These are phyloP conservation scores for Macrolepiota albuminosa DNA, from an alignment of 768 basidiomycete genomes.

Conservation along the genomic window DNA sequence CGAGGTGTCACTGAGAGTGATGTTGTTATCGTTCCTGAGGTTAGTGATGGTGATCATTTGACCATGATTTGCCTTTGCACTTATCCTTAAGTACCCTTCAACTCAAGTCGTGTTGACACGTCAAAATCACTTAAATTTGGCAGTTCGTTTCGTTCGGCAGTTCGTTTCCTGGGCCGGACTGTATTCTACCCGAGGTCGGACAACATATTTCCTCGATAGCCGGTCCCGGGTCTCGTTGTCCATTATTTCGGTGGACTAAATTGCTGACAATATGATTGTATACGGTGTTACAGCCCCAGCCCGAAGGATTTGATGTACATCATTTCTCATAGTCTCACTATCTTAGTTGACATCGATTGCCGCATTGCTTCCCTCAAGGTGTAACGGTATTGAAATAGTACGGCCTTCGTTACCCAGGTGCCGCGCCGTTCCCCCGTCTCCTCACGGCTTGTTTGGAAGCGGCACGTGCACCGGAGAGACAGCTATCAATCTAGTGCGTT, in stretches of 20 bases:
- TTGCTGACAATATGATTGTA: not conserved
- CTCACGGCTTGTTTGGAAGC: conserved; percentile 12
- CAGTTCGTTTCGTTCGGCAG: conserved; percentile 1
- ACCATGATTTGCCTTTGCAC: not conserved
- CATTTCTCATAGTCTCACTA: conserved; percentile 8
- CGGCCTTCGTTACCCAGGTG: conserved; percentile 7
- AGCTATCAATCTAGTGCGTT: conserved; percentile 3
- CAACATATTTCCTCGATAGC: not conserved
- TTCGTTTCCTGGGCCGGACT: not conserved
- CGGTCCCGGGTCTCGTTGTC: not conserved
- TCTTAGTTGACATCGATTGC: conserved; percentile 7
- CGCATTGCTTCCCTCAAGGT: conserved; percentile 5
- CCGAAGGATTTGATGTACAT: not conserved
- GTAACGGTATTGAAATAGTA: conserved; percentile 12
- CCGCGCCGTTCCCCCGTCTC: conserved; percentile 7
- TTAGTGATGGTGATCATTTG: not conserved
- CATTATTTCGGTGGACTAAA: conserved; percentile 4
- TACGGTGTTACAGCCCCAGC: conserved; percentile 10
- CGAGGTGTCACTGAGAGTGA: not conserved
- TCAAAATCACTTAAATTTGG: not conserved
- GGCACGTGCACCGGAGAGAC: conserved; percentile 10
- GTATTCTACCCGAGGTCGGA: not conserved
- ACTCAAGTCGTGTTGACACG: conserved; percentile 1
- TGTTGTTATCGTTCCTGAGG: not conserved
- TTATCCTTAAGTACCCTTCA: too few species aligned